Conservation (phyloP, 225 moss, liverwort and hornwort species). For the Sphagnum tenellum region DNA sequence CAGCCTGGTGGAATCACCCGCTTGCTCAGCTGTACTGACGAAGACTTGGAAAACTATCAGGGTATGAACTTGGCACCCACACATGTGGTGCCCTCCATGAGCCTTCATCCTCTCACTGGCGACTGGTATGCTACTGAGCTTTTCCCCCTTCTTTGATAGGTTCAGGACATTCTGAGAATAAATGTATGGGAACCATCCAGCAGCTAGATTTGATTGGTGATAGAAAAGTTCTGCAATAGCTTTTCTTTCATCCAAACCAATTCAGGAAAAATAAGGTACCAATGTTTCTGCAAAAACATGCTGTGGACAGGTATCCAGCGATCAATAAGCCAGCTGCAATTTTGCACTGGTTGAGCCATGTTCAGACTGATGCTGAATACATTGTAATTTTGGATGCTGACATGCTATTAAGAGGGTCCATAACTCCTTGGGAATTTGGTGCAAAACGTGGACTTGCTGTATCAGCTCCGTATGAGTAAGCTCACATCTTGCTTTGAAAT, state of each 20-base stretch:
- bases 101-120: constrained; percentile 69
- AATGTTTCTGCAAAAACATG: too few relatives aligned
- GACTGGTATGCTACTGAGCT: constrained; percentile 38
- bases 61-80: constrained; percentile 86
- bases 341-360: constrained; percentile 93
- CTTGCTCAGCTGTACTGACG: constrained; percentile 79
- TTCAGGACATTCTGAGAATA: too few relatives aligned
- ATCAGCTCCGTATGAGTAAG: constrained; percentile 83
- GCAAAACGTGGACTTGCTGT: constrained; percentile 65
- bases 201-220: too few relatives aligned
- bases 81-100: constrained; percentile 84
- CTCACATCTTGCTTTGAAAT: background rate
- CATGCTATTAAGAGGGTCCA: constrained; percentile 73
- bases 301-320: constrained; percentile 65
- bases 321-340: constrained; percentile 96
- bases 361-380: constrained; percentile 72
- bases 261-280: too few relatives aligned
- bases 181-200: too few relatives aligned
- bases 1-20: constrained; percentile 81
- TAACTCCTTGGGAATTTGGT: constrained; percentile 89
- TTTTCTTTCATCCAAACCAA: too few relatives aligned
- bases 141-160: too few relatives aligned
- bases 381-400: constrained; percentile 89
- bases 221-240: too few relatives aligned
- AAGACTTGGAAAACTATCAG: constrained; percentile 44